Percentiles rank a stretch among this genome's conserved stretches.
These are phyloP conservation scores for Entomortierella chlamydospora DNA, from an alignment of 192 early-diverging fungal genomes.

Conservation along the genomic window DNA sequence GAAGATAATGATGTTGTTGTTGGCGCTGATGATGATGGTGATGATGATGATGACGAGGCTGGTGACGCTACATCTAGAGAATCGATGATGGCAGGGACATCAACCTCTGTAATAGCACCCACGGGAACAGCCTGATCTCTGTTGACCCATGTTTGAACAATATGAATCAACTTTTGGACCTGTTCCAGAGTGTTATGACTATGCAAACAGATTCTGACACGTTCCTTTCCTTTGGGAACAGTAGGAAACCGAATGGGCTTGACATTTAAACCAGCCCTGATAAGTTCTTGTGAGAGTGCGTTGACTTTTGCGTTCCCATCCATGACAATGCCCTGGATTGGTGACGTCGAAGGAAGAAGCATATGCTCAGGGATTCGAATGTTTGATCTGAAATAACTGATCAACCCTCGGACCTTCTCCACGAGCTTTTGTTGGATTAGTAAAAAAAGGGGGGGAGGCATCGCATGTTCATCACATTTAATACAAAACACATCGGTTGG, in stretches of 20 bases:
- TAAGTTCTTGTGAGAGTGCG: slow-evolving; percentile 46
- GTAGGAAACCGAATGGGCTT: slow-evolving; percentile 84
- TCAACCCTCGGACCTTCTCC: slow-evolving; percentile 52
- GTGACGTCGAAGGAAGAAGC: slow-evolving; percentile 73
- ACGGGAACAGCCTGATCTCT: neutral
- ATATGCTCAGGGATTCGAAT: slow-evolving; percentile 59
- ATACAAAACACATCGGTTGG: neutral
- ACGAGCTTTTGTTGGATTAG: slow-evolving; percentile 40
- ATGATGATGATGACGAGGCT: neutral
- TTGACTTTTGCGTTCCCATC: slow-evolving; percentile 62
- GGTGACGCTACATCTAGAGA: neutral
- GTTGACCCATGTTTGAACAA: slow-evolving; percentile 25
- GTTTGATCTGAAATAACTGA: slow-evolving; percentile 62
- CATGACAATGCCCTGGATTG: slow-evolving; percentile 84
- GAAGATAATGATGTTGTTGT: neutral
- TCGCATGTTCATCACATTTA: neutral
- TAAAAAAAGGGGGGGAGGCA: slow-evolving; percentile 12
- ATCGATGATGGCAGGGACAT: neutral
- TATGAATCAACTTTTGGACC: slow-evolving; percentile 54
- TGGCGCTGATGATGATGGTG: neutral
- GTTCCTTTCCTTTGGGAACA: slow-evolving; percentile 80
- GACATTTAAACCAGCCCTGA: slow-evolving; percentile 71
- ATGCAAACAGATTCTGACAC: slow-evolving; percentile 89
- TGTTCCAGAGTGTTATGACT: slow-evolving; percentile 76
- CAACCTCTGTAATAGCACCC: neutral